Evolutionary conservation across 225 moss, liverwort and hornwort genomes (phyloP), one percentile per base, ranked within the genome.

Genomic region (Bryoerythrophyllum caledonicum): DNA sequence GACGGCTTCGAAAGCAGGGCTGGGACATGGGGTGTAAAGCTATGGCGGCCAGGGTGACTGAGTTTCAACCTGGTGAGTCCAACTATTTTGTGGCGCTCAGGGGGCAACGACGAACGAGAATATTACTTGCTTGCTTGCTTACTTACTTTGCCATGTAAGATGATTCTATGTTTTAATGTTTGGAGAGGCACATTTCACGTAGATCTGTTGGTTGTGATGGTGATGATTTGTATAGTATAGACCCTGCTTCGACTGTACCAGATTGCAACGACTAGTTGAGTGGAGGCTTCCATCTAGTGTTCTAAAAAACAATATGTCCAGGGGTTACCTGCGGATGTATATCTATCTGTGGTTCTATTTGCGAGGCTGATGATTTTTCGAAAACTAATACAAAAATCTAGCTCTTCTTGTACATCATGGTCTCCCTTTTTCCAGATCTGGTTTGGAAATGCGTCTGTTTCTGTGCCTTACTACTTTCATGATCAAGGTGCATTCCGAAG

Each of bases 181-280:
- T 58, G 7, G 20, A 43, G 71, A 17, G 43, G 8, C 51, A 74
- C 20, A 52, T 65, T 71, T 52, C 32, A 32, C 23, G 44, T n/a
- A 26, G 32, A 55, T 26, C 20, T 74, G 26, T 64, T 75, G 30
- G 38, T 19, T 44, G 41, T 65, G 38, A 38, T 38, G 56, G 3
- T 57, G 65, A 66, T 66, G 65, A 55, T 57, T 44, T 74, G 74
- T 63, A 63, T 53, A 74, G 63, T 52, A 51, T 10, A 24, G 37
- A 35, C 52, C 34, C 43, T 30, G 16, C 66, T 66, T 57, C 1
- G 34, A 32, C 53, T 49, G 48, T 49, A 49, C 19, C 6, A 19
- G 48, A 17, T 63, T 53, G 63, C 74, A 63, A 74, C 25, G 3
- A 24, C 52, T 52, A 38, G 51, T 63, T 63, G 63, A 52, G 63